Evolutionary conservation across 495 filamentous ascomycete species (phyloP), one percentile per base, ranked within the genome.

Genomic region (Annulohypoxylon bovei): DNA sequence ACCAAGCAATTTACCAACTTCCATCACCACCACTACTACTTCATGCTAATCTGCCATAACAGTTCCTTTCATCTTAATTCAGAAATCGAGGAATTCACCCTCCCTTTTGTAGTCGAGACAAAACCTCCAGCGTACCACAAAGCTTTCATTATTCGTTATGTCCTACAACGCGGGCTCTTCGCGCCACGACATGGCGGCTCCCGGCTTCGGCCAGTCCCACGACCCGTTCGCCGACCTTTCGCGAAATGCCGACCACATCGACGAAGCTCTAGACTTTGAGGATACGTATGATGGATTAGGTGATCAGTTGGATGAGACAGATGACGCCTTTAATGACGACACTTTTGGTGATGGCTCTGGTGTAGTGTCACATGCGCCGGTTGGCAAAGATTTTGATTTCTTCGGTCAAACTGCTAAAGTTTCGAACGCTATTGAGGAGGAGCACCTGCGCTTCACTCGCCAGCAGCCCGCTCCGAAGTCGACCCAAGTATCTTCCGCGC

Each of bases 211-310:
- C 44, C 90, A 94, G 77, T 85, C 89, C 53, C 88, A 90, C 59
- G 93, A 99, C 82, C 92, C 95, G 25, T 99, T 98, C 78, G 94
- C 94, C 68, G 89, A 90, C 40, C 87, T 97, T 49, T 88, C 90
- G 55, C 76, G 78, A 44, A 82, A 85, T 33, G 86, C 88, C 33
- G 88, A 91, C 65, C 90, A 91, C 42, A 90, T 96, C 74, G 92
- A 86, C 86, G 94, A 87, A 80, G 93, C 86, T 25, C 70, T 98
- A 60, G 93, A 98, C 65, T 99, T 98, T 70, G 95, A 99, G 71
- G 95, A 99, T 73, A 98, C 95, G 28, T 98, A 99, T 77, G 96
- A 99, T 80, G 95, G 95, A 1, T 84, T 98, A 20, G 95, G 94
- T 3, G 92, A 97, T 78, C 89, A 92, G 77, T 88, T 99, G 30